Percentiles rank a stretch among this genome's conserved stretches.
Evolutionary conservation across 2,329 filamentous ascomycete genomes (phyloP).

Genomic region (Botrytis sinoallii): DNA sequence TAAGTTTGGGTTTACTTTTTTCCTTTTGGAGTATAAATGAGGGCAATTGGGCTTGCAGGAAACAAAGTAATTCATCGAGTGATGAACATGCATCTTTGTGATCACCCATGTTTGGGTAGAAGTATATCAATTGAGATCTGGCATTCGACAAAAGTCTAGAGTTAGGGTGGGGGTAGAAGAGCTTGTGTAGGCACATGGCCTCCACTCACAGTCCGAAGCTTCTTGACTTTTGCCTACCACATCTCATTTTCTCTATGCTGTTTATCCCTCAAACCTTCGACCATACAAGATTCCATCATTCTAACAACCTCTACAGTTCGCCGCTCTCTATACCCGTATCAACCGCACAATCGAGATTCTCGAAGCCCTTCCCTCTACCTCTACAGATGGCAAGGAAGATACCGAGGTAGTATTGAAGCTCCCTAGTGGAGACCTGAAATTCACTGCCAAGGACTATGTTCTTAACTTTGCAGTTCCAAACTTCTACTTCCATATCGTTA

Average conservation of each 20-base stretch:
- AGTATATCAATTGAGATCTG: background rate
- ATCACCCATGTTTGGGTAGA: constrained; percentile 39
- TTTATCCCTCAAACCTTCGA: background rate
- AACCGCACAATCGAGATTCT: constrained; percentile 47
- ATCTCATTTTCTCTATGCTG: background rate
- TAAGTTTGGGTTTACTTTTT: background rate
- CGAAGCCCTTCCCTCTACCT: constrained; percentile 42
- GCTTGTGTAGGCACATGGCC: background rate
- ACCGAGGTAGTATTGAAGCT: constrained; percentile 41
- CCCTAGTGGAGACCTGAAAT: constrained; percentile 38
- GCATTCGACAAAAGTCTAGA: background rate
- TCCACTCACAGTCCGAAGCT: background rate
- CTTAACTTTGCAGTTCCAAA: constrained; percentile 53
- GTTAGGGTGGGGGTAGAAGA: background rate
- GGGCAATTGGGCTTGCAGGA: no score
- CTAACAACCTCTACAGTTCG: constrained; percentile 39
- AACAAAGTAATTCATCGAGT: background rate
- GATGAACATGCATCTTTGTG: background rate
- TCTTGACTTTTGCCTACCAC: background rate
- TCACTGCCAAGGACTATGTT: constrained; percentile 47
- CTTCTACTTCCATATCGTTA: constrained; percentile 61
- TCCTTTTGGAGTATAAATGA: background rate
- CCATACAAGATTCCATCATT: background rate
- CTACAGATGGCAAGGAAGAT: constrained; percentile 44
- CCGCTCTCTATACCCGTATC: constrained; percentile 48